Percentiles rank a stretch among this genome's conserved stretches.
Conservation (phyloP, 768 basidiomycete genomes). For the Exidia glandulosa region DNA sequence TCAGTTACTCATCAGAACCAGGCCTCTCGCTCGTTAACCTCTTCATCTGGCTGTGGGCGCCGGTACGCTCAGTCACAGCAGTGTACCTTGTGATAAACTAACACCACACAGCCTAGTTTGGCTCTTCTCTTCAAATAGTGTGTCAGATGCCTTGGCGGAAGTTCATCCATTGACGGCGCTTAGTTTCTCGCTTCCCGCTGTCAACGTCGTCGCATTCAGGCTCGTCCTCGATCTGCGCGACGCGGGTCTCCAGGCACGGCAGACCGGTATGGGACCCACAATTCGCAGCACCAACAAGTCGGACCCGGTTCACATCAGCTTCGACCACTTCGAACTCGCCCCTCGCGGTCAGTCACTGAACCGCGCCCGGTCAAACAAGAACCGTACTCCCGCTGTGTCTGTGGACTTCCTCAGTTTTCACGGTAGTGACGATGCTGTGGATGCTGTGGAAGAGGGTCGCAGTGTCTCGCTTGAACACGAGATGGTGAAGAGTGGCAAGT, state of each 20-base stretch:
- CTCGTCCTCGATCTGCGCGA: not conserved
- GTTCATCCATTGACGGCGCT: not conserved
- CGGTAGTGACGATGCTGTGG: not conserved
- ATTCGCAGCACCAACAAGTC: not conserved
- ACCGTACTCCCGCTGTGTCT: not conserved
- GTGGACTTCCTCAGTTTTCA: not conserved
- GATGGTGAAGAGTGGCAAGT: not conserved
- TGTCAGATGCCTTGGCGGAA: not conserved
- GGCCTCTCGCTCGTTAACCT: not conserved
- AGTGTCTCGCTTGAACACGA: not conserved
- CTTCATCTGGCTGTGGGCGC: not conserved
- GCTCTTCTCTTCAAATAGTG: not conserved
- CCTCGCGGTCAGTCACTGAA: not conserved
- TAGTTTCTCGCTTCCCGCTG: not conserved
- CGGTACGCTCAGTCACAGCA: not conserved
- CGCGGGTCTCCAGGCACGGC: not conserved
- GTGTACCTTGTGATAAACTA: not conserved
- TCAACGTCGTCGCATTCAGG: not conserved
- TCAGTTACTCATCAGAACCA: not conserved
- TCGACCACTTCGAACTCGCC: not conserved
- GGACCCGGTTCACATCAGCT: not conserved
- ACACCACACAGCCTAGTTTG: not conserved
- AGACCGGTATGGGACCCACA: not conserved
- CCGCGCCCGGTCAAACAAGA: not conserved
- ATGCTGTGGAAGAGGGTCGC: not conserved